These are phyloP conservation scores for Xylariaceae sp. DNA, from an alignment of 2,329 filamentous ascomycete genomes.

Conservation along the genomic window DNA sequence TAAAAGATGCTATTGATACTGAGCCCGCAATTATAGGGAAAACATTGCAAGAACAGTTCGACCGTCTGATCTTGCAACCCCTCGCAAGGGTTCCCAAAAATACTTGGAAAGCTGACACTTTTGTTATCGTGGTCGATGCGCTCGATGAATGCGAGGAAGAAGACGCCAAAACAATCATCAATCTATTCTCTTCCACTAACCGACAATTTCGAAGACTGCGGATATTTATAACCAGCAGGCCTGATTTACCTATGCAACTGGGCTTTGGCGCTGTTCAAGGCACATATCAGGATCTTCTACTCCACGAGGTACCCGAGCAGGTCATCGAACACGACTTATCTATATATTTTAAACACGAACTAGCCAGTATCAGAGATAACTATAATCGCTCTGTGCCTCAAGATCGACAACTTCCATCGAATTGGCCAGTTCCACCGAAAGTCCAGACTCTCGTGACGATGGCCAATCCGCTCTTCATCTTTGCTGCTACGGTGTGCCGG, in stretches of 20 bases:
- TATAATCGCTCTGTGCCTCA: conserved; percentile 18
- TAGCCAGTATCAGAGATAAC: conserved; percentile 29
- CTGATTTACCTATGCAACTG: conserved; percentile 38
- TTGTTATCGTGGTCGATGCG: background rate
- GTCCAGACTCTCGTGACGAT: conserved; percentile 15
- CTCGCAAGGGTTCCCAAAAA: background rate
- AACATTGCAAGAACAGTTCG: conserved; percentile 1
- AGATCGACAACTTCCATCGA: conserved; percentile 10
- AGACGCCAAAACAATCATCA: background rate
- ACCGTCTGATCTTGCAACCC: background rate
- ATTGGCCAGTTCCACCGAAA: conserved; percentile 32
- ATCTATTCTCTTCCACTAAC: background rate
- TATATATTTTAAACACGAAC: conserved; percentile 32
- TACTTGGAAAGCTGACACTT: background rate
- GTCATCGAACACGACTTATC: conserved; percentile 37
- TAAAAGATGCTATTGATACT: background rate
- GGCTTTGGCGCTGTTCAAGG: conserved; percentile 34
- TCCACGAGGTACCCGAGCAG: conserved; percentile 35
- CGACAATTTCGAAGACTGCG: background rate
- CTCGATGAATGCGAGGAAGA: background rate
- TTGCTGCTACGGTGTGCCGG: conserved; percentile 30
- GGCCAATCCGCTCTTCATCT: conserved; percentile 31
- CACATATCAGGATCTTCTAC: conserved; percentile 32
- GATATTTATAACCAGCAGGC: conserved; percentile 41
- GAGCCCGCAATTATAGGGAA: background rate